A percentile compares a stretch with the other conserved stretches of the same genome.
phyloP scores from a whole-genome alignment of 2,329 filamentous ascomycete genomes.

The Tolypocladium inflatum region DNA sequence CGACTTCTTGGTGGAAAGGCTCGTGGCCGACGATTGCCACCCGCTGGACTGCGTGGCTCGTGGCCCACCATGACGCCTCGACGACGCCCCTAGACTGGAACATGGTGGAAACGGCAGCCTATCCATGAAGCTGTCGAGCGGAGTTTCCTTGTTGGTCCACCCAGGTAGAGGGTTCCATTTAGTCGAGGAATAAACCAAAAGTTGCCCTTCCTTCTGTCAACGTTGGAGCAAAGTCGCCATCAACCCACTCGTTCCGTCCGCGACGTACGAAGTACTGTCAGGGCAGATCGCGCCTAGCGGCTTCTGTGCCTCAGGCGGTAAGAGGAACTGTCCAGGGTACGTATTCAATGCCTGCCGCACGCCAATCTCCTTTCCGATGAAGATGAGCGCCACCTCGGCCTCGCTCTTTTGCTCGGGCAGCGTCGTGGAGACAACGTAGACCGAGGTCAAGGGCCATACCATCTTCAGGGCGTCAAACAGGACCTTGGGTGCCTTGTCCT shows the following conservation, averaged over 20 bases:
- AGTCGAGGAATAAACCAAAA: neutral
- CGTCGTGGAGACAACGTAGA: conserved; percentile 19
- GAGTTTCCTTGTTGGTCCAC: neutral
- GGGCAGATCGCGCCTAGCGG: conserved; percentile 6
- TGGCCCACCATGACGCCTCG: neutral
- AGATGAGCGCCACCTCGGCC: conserved; percentile 17
- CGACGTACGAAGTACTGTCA: neutral
- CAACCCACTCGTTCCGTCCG: neutral
- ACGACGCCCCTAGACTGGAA: neutral
- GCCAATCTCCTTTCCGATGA: conserved; percentile 26
- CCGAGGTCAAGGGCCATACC: conserved; percentile 25
- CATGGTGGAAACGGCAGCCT: neutral
- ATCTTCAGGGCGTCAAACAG: conserved; percentile 27
- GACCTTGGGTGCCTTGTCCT: conserved; percentile 18
- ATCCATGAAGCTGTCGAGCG: neutral
- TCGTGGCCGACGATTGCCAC: neutral
- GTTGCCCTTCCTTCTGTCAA: neutral
- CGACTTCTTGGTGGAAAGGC: neutral
- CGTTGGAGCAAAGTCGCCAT: neutral
- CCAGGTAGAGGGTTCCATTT: neutral
- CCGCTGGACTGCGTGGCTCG: neutral
- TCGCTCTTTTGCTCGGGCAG: conserved; percentile 15
- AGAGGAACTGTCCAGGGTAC: conserved; percentile 6
- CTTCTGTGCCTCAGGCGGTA: conserved; percentile 16
- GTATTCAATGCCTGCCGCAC: conserved; percentile 24